A percentile compares a stretch with the other conserved stretches of the same genome.
Conservation (phyloP, 495 filamentous ascomycete genomes). For the Hypoxylon cercidicola region DNA sequence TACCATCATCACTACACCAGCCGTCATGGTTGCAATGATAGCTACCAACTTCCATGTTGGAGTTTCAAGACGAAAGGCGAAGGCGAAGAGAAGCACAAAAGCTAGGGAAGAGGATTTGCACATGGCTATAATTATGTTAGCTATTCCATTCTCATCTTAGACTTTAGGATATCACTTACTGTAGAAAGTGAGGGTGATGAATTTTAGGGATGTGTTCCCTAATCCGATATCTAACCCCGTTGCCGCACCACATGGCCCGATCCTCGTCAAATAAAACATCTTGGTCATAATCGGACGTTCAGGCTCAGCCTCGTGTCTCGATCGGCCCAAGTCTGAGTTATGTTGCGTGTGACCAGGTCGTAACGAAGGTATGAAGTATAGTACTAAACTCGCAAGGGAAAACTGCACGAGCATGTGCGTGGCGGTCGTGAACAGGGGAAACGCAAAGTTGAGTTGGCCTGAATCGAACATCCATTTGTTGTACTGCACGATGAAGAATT, state of each 20-base stretch:
- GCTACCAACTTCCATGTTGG: constrained; percentile 84
- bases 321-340: constrained; percentile 58
- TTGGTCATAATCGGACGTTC: constrained; percentile 86
- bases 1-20: constrained; percentile 99
- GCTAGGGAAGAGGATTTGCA: constrained; percentile 97
- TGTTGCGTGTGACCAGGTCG: constrained; percentile 69
- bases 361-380: constrained; percentile 84
- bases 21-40: constrained; percentile 93
- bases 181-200: constrained; percentile 96
- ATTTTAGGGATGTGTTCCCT: constrained; percentile 94
- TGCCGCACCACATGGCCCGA: constrained; percentile 91
- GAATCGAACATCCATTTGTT: constrained; percentile 99
- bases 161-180: constrained; percentile 64
- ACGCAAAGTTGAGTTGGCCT: constrained; percentile 87
- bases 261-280: constrained; percentile 89
- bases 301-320: constrained; percentile 64
- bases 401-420: constrained; percentile 98
- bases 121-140: constrained; percentile 72
- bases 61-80: constrained; percentile 89
- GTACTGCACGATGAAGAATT: constrained; percentile 68
- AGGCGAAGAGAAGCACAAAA: constrained; percentile 96
- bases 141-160: neutral
- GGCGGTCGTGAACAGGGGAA: constrained; percentile 94
- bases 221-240: constrained; percentile 97
- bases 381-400: constrained; percentile 77